Evolutionary conservation across 78 protist genomes (phyloP).

Genomic region (Planoprotostelium fungivorum): DNA sequence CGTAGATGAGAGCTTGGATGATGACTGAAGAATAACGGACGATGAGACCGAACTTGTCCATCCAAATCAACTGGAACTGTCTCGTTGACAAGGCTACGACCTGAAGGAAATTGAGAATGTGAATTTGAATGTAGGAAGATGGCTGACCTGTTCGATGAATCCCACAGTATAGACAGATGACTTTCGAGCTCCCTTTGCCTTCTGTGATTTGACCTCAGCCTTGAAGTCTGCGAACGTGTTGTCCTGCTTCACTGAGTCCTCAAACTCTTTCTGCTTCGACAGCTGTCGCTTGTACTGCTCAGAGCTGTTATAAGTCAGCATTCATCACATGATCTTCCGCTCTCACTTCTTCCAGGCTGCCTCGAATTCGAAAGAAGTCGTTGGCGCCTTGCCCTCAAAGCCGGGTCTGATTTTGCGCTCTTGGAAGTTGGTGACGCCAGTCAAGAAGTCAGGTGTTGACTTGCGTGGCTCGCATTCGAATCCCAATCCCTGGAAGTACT

Average conservation of each 20-base stretch:
- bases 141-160: conserved; percentile 10
- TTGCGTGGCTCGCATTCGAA: conserved; percentile 50
- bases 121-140: background rate
- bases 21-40: conserved; percentile 11
- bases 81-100: conserved; percentile 17
- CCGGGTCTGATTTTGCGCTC: conserved; percentile 30
- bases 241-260: conserved; percentile 8
- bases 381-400: conserved; percentile 27
- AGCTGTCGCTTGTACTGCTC: background rate
- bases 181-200: conserved; percentile 13
- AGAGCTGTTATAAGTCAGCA: too few relatives aligned
- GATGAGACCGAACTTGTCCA: conserved; percentile 13
- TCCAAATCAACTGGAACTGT: conserved; percentile 7
- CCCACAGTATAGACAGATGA: background rate
- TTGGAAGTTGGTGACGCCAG: conserved; percentile 45
- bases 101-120: background rate
- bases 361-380: conserved; percentile 41
- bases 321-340: too few relatives aligned
- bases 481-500: conserved; percentile 29
- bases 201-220: conserved; percentile 13
- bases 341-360: conserved; percentile 25
- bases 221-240: conserved; percentile 19
- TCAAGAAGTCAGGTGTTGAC: conserved; percentile 38
- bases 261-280: conserved; percentile 7
- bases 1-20: conserved; percentile 23